Evolutionary conservation across 768 basidiomycete genomes (phyloP).

Genomic region (Mycena sanguinolenta): DNA sequence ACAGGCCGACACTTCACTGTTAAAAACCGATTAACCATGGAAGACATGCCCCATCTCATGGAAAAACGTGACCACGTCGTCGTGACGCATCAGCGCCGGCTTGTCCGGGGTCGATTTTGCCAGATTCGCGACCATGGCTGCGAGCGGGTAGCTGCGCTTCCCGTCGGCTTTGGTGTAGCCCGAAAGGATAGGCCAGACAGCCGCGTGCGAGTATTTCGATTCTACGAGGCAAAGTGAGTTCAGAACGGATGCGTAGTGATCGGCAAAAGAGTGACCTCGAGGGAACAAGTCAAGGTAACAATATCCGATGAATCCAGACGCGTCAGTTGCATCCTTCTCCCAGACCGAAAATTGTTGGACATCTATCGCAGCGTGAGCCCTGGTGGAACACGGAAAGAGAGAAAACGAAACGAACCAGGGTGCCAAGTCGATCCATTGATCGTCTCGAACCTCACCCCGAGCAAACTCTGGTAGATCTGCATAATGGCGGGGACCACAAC

Average conservation of each 20-base stretch:
- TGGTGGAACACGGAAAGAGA: not conserved
- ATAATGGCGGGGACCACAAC: slow-evolving; percentile 88
- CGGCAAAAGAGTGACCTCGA: slow-evolving; percentile 62
- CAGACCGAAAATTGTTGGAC: slow-evolving; percentile 90
- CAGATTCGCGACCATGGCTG: slow-evolving; percentile 92
- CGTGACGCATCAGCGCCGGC: slow-evolving; percentile 89
- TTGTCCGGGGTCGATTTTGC: slow-evolving; percentile 86
- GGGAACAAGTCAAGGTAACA: slow-evolving; percentile 93
- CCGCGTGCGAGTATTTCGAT: slow-evolving; percentile 88
- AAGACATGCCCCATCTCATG: slow-evolving; percentile 90
- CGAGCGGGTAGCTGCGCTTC: slow-evolving; percentile 76
- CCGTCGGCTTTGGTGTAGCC: slow-evolving; percentile 73
- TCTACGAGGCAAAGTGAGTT: slow-evolving; percentile 51
- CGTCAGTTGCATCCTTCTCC: slow-evolving; percentile 81
- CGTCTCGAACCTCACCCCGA: slow-evolving; percentile 81
- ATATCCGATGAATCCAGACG: slow-evolving; percentile 83
- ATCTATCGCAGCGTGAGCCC: slow-evolving; percentile 56
- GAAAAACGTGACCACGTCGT: slow-evolving; percentile 92
- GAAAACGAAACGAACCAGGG: slow-evolving; percentile 63
- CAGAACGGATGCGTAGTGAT: slow-evolving; percentile 2
- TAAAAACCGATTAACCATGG: slow-evolving; percentile 50
- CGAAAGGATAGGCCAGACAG: slow-evolving; percentile 82
- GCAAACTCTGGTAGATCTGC: slow-evolving; percentile 84
- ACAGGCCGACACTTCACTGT: not conserved
- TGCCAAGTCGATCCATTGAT: slow-evolving; percentile 82